Percentiles rank a stretch among this genome's conserved stretches.
These are phyloP conservation scores for Colletotrichum sublineola DNA, from an alignment of 2,329 filamentous ascomycete species.

Conservation along the genomic window DNA sequence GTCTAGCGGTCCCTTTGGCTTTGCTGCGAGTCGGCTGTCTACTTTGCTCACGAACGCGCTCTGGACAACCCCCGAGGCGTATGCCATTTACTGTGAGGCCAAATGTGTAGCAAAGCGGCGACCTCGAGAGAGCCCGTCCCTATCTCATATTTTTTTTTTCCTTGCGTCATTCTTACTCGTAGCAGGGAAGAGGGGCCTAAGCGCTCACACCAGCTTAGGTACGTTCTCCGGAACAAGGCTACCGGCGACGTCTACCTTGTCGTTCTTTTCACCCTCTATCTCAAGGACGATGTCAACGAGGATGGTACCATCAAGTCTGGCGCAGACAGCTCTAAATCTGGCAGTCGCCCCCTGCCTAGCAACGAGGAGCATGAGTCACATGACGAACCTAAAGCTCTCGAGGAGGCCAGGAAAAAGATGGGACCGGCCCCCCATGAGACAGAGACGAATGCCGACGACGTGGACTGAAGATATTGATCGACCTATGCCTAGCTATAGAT, in stretches of 20 bases:
- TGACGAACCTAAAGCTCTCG: constrained; percentile 53
- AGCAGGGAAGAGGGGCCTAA: constrained; percentile 54
- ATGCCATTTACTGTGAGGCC: constrained; percentile 10
- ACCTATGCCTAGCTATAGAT: too few species aligned
- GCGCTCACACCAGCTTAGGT: constrained; percentile 88
- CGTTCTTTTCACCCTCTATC: constrained; percentile 82
- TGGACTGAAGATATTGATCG: constrained; percentile 53
- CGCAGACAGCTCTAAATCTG: constrained; percentile 51
- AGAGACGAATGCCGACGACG: constrained; percentile 56
- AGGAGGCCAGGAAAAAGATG: constrained; percentile 56
- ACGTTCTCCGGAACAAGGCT: constrained; percentile 85
- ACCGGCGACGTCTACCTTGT: constrained; percentile 84
- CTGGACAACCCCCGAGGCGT: background rate
- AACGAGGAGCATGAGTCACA: constrained; percentile 45
- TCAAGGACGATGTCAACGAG: constrained; percentile 74
- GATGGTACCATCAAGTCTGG: constrained; percentile 66
- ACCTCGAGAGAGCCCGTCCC: background rate
- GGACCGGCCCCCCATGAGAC: constrained; percentile 45
- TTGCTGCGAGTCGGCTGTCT: constrained; percentile 9
- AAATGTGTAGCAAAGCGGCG: constrained; percentile 1
- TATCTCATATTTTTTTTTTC: constrained; percentile 10
- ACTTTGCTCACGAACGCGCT: constrained; percentile 2
- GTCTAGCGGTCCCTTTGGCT: constrained; percentile 25
- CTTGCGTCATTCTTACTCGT: constrained; percentile 44
- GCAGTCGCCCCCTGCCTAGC: constrained; percentile 27